Percentiles rank a stretch among this genome's conserved stretches.
phyloP scores from a whole-genome alignment of 2,329 filamentous ascomycete genomes.

The Fusarium transvaalense region DNA sequence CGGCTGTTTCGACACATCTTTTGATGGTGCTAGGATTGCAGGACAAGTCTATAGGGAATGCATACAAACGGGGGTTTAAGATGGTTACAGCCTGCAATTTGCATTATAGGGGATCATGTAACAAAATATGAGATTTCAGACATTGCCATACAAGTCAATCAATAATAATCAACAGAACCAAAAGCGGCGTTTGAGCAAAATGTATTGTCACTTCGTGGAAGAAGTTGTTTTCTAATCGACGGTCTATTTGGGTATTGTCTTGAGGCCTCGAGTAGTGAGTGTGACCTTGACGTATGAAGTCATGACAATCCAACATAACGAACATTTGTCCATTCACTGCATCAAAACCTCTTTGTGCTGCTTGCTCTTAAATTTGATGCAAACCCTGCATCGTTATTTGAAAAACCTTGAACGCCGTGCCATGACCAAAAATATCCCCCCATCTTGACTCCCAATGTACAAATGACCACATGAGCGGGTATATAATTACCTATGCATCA shows the following conservation, averaged over 20 bases:
- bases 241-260: not conserved
- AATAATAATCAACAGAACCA: constrained; percentile 30
- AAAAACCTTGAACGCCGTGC: constrained; percentile 37
- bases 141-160: constrained; percentile 38
- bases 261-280: not conserved
- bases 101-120: constrained; percentile 42
- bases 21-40: constrained; percentile 20
- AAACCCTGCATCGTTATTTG: not conserved
- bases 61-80: constrained; percentile 32
- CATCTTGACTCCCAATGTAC: constrained; percentile 29
- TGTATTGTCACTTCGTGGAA: not conserved
- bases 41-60: constrained; percentile 24
- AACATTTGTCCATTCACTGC: not conserved
- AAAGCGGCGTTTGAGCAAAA: not conserved
- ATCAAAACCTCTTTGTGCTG: not conserved
- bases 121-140: constrained; percentile 36
- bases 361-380: not conserved
- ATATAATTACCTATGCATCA: constrained; percentile 2
- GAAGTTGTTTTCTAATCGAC: not conserved
- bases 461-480: constrained; percentile 12
- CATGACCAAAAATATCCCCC: constrained; percentile 21
- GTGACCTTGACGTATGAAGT: not conserved
- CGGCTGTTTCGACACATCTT: constrained; percentile 21
- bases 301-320: not conserved
- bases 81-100: constrained; percentile 34